Percentiles rank a stretch among this genome's conserved stretches.
These are phyloP conservation scores for Bombardia bombarda DNA, from an alignment of 495 filamentous ascomycete species.

Conservation along the genomic window DNA sequence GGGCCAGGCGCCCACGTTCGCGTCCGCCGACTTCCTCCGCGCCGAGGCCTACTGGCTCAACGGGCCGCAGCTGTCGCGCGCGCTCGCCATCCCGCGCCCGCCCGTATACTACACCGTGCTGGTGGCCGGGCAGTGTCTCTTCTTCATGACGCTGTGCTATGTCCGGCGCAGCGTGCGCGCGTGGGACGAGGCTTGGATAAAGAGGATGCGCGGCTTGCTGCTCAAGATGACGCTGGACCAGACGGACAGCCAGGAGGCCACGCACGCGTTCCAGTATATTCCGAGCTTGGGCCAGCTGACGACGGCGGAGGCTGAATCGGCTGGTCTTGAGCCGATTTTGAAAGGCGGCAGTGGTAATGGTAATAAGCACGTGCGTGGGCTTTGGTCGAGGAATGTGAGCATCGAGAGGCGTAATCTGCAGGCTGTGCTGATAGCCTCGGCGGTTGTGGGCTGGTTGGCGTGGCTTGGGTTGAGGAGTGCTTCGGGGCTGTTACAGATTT, in stretches of 20 bases:
- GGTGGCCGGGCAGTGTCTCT: slow-evolving; percentile 59
- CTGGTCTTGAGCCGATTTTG: too few relatives aligned
- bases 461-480: slow-evolving; percentile 11
- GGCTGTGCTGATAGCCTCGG: slow-evolving; percentile 8
- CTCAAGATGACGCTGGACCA: background rate
- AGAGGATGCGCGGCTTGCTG: slow-evolving; percentile 6
- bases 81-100: slow-evolving; percentile 50
- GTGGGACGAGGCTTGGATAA: slow-evolving; percentile 52
- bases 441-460: slow-evolving; percentile 2
- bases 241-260: slow-evolving; percentile 27
- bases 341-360: too few relatives aligned
- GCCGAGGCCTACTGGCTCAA: slow-evolving; percentile 65
- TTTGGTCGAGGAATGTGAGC: too few relatives aligned
- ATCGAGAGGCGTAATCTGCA: slow-evolving; percentile 14
- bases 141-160: slow-evolving; percentile 51
- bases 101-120: slow-evolving; percentile 50
- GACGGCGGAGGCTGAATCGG: slow-evolving; percentile 6
- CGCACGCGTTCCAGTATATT: slow-evolving; percentile 60
- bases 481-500: background rate
- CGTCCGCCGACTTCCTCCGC: slow-evolving; percentile 53
- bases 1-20: slow-evolving; percentile 53
- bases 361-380: too few relatives aligned
- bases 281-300: slow-evolving; percentile 32
- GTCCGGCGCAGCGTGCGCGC: slow-evolving; percentile 44
- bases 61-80: slow-evolving; percentile 52